A percentile compares a stretch with the other conserved stretches of the same genome.
Conservation (phyloP, 2,329 filamentous ascomycete genomes). For the Aspergillus quadricinctus region DNA sequence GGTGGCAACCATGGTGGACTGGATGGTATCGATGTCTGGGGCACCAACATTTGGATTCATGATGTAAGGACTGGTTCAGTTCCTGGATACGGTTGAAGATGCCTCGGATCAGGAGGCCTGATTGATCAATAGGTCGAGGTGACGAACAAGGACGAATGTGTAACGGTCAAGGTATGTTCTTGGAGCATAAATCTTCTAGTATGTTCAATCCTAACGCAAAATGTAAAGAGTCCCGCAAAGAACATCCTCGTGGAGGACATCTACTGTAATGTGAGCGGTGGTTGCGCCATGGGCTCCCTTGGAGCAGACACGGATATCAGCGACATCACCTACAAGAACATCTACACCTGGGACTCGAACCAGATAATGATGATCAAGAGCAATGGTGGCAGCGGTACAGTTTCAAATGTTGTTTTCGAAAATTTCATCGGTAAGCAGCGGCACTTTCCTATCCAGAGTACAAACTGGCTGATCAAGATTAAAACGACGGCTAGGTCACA, state of each 20-base stretch:
- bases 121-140: slow-evolving; percentile 44
- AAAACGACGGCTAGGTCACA: slow-evolving; percentile 39
- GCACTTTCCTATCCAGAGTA: neutral
- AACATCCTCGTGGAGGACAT: slow-evolving; percentile 57
- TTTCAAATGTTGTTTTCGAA: slow-evolving; percentile 48
- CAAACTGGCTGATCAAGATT: neutral
- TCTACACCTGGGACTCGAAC: slow-evolving; percentile 58
- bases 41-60: slow-evolving; percentile 54
- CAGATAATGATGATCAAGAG: slow-evolving; percentile 63
- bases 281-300: slow-evolving; percentile 56
- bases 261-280: slow-evolving; percentile 60
- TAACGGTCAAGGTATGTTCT: slow-evolving; percentile 48
- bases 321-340: slow-evolving; percentile 51
- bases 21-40: slow-evolving; percentile 55
- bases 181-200: neutral
- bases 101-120: neutral
- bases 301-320: slow-evolving; percentile 48
- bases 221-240: slow-evolving; percentile 41
- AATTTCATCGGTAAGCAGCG: slow-evolving; percentile 48
- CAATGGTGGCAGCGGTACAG: slow-evolving; percentile 53
- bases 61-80: slow-evolving; percentile 34
- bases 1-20: slow-evolving; percentile 50
- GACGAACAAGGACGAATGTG: slow-evolving; percentile 60
- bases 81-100: neutral
- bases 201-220: neutral